These are phyloP conservation scores for Apiospora pterosperma DNA, from an alignment of 2,329 filamentous ascomycete genomes.

Conservation along the genomic window DNA sequence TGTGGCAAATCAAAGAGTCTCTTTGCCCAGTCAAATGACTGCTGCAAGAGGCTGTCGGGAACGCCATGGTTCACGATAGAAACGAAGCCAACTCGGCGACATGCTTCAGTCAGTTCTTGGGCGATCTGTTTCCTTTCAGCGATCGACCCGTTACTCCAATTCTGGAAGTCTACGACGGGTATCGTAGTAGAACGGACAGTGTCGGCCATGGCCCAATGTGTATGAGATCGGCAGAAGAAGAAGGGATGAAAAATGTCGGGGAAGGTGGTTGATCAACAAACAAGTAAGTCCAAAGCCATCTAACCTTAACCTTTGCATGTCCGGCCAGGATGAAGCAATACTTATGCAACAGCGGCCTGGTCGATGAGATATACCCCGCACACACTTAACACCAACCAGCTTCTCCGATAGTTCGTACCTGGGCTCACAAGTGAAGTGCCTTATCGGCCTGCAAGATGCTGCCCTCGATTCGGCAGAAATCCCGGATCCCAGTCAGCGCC, in stretches of 20 bases:
- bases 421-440: no score
- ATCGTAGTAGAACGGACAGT: slow-evolving; percentile 11
- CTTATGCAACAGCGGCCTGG: no score
- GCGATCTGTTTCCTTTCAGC: slow-evolving; percentile 22
- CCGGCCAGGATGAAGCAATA: no score
- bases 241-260: no score
- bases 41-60: slow-evolving; percentile 28
- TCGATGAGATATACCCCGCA: neutral
- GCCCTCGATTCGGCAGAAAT: no score
- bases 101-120: slow-evolving; percentile 24
- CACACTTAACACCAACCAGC: neutral
- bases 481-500: neutral
- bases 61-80: slow-evolving; percentile 29
- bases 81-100: slow-evolving; percentile 29
- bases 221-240: no score
- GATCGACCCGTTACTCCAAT: slow-evolving; percentile 17
- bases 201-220: neutral
- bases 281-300: no score
- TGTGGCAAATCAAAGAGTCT: slow-evolving; percentile 28
- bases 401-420: neutral
- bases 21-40: slow-evolving; percentile 33
- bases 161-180: slow-evolving; percentile 21
- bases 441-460: neutral
- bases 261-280: no score
- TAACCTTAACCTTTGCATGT: no score